Percentiles rank a stretch among this genome's conserved stretches.
phyloP scores from a whole-genome alignment of 352 stramenopile species.

The Pythium dissotocum region DNA sequence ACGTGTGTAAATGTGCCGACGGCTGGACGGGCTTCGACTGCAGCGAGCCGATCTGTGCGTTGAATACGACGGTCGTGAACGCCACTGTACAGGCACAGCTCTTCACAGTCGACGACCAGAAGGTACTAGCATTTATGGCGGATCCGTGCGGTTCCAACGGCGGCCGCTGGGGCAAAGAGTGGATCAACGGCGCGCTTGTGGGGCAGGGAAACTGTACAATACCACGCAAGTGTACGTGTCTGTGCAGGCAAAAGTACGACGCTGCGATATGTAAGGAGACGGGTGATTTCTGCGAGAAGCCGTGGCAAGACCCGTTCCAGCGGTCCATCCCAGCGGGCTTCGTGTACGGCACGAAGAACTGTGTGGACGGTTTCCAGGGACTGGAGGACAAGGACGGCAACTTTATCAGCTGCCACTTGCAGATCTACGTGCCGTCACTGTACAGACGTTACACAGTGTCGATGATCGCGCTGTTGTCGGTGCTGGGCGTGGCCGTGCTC shows the following conservation, averaged over 20 bases:
- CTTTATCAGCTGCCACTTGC: slow-evolving; percentile 94
- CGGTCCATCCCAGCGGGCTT: slow-evolving; percentile 77
- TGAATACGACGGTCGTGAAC: slow-evolving; percentile 49
- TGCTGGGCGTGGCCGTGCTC: slow-evolving; percentile 68
- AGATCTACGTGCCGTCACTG: slow-evolving; percentile 91
- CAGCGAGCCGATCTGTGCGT: slow-evolving; percentile 86
- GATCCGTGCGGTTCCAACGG: slow-evolving; percentile 92
- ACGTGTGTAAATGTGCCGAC: slow-evolving; percentile 90
- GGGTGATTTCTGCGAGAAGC: slow-evolving; percentile 81
- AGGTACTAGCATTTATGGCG: slow-evolving; percentile 90
- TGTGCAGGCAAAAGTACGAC: slow-evolving; percentile 88
- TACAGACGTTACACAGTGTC: slow-evolving; percentile 85
- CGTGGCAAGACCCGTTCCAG: slow-evolving; percentile 78
- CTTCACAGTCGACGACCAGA: slow-evolving; percentile 93
- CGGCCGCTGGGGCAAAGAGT: slow-evolving; percentile 71
- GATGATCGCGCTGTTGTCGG: slow-evolving; percentile 68
- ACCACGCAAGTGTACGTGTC: slow-evolving; percentile 90
- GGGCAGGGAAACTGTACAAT: slow-evolving; percentile 93
- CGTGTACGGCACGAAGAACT: slow-evolving; percentile 92
- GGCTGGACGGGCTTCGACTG: slow-evolving; percentile 96
- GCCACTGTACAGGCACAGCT: slow-evolving; percentile 80
- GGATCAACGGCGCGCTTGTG: slow-evolving; percentile 66
- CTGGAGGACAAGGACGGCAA: slow-evolving; percentile 86
- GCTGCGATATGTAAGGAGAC: slow-evolving; percentile 57
- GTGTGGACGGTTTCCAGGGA: slow-evolving; percentile 93